Evolutionary conservation across 306 rosid species (phyloP), one percentile per base, ranked within the genome.

Genomic region (Rubus parviflorus): DNA sequence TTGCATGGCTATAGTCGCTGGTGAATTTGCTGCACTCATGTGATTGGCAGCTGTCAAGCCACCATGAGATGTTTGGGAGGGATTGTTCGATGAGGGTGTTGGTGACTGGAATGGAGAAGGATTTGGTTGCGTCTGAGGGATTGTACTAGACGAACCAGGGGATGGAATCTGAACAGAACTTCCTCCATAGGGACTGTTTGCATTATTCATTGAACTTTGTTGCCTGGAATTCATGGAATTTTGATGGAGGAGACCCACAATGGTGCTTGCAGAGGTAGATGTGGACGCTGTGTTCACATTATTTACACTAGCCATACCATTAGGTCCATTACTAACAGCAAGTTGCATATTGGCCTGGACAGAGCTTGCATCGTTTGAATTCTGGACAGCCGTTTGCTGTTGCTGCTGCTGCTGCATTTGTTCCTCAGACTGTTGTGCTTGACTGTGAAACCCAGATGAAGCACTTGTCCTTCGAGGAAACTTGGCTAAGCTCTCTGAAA

Each of bases 231-330:
- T 92, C 92, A 96, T 90, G 5, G 99, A 96, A 82, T 96, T 93
- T 75, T 96, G 99, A 81, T 92, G 98, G 63, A 96, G 94, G 77
- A 96, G 94, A 62, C 99, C 99, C 75, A 85, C 99, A 72, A 96
- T 96, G 73, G 99, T 92, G 86, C 97, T 96, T 56, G 97, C 80
- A 69, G 92, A 81, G 77, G 97, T 83, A 25, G 98, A 79, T 73
- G 97, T 81, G 64, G 97, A 85, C 47, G 92, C 92, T 49, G 92
- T 51, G 83, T 84, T 90, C 76, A 84, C 48, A 71, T 85, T 92
- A 89, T 86, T 92, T 83, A 90, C 91, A 81, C 85, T 85, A 83
- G 88, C 84, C 85, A 89, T 82, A 61, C 99, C 97, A 84, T 89
- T 95, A 86, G 48, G 48, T 40, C 70, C 70, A 65, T 63, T 63